Percentiles rank a stretch among this genome's conserved stretches.
Evolutionary conservation across 257 asterid genomes (phyloP).

Genomic region (Echium plantagineum): DNA sequence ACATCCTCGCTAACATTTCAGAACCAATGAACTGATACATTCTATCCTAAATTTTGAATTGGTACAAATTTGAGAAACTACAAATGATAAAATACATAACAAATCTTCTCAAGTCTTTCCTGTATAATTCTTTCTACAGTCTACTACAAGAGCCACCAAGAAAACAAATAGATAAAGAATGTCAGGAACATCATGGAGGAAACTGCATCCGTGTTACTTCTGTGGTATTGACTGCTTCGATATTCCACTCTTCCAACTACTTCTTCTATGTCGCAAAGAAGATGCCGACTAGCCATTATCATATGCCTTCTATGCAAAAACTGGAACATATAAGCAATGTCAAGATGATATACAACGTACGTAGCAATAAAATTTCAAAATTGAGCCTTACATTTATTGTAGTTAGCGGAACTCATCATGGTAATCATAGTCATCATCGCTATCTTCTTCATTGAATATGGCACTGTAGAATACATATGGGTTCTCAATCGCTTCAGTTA

Average conservation of each 20-base stretch:
- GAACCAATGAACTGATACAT: too few relatives aligned
- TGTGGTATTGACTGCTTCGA: too few relatives aligned
- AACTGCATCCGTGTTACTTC: not conserved
- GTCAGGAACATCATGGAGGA: not conserved
- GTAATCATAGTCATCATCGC: constrained; percentile 49
- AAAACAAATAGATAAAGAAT: not conserved
- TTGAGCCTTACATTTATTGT: not conserved
- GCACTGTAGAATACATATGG: constrained; percentile 94
- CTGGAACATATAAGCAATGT: not conserved
- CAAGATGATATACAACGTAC: not conserved
- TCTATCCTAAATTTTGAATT: too few relatives aligned
- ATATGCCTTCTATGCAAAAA: not conserved
- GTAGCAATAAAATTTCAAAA: not conserved
- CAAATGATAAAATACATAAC: too few relatives aligned
- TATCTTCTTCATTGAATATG: constrained; percentile 60
- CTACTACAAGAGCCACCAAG: too few relatives aligned
- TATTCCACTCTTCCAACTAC: not conserved
- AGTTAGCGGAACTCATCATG: constrained; percentile 82
- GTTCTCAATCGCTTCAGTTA: constrained; percentile 78
- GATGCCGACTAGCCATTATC: not conserved
- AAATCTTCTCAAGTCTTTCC: too few relatives aligned
- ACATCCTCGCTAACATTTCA: too few relatives aligned
- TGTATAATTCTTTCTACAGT: too few relatives aligned
- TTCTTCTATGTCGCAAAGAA: too few relatives aligned
- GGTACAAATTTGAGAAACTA: too few relatives aligned